A percentile compares a stretch with the other conserved stretches of the same genome.
These are phyloP conservation scores for Letharia lupina DNA, from an alignment of 495 filamentous ascomycete species.

Conservation along the genomic window DNA sequence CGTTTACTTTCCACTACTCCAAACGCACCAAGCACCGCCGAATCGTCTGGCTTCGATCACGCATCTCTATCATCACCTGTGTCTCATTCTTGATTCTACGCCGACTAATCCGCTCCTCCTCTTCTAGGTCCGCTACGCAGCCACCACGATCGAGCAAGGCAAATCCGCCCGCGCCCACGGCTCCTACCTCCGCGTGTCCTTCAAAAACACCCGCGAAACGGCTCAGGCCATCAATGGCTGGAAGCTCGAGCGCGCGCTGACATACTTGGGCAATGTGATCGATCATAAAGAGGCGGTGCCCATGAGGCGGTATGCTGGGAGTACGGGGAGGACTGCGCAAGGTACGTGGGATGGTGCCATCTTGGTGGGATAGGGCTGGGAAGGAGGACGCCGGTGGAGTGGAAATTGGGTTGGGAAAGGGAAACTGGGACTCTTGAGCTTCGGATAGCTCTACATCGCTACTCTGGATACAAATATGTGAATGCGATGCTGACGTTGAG, in stretches of 20 bases:
- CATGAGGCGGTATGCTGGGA: constrained; percentile 90
- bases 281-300: constrained; percentile 93
- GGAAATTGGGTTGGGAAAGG: neutral
- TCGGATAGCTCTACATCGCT: neutral
- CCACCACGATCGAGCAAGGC: constrained; percentile 71
- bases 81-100: constrained; percentile 7
- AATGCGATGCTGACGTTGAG: neutral
- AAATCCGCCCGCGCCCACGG: constrained; percentile 97
- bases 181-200: constrained; percentile 95
- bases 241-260: constrained; percentile 90
- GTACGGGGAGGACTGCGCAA: constrained; percentile 88
- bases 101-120: neutral
- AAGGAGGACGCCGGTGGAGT: neutral
- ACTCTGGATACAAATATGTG: neutral
- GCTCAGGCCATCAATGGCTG: constrained; percentile 98
- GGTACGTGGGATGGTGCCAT: constrained; percentile 55
- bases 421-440: neutral
- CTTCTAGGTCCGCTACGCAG: constrained; percentile 92
- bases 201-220: constrained; percentile 99
- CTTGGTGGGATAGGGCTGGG: neutral
- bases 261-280: constrained; percentile 93
- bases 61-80: neutral
- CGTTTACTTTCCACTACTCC: neutral
- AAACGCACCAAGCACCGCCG: neutral
- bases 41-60: neutral